Evolutionary conservation across 371 early-diverging fungal species (phyloP), one percentile per base, ranked within the genome.

Genomic region (Actinomucor elegans): DNA sequence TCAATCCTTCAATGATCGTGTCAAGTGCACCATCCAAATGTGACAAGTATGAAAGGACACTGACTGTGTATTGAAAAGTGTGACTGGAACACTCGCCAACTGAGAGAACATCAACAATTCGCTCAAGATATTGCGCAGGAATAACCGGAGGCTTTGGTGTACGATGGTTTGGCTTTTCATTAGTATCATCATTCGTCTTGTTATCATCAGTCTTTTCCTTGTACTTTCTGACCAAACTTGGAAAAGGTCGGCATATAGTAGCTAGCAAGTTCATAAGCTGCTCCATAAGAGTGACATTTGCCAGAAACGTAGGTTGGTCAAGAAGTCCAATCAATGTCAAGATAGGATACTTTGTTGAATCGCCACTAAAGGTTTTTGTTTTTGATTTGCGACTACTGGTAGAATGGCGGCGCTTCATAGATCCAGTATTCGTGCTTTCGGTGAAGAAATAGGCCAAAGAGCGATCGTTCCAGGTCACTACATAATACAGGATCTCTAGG

Each of bases 11-110:
- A 0, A 89, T 86, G 50, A 98, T 89, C 2, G 89, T 79, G 4
- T 84, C 80, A 26, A 84, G 77, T 12, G 94, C 88, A 12, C 87
- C 87, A 9, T 84, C 73, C 40, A 92, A 59, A 4, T 83, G 70
- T 2, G 93, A 88, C 14, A 98, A 73, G 45, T 93, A 88, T 51
- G 96, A 96, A 29, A 98, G 89, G 14, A 93, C 89, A 28, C 87
- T 80, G 12, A 97, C 71, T 0, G 94, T 93, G 66, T 86, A 90
- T 70, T 94, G 94, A 87, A 97, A 97, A 0, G 96, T 96, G 54
- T 89, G 91, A 61, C 88, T 90, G 8, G 96, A 89, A 63, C 96
- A 94, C 61, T 94, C 95, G 14, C 93, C 96, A 1, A 86, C 84
- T 3, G 92, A 91, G 27, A 98, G 77, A 0, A 95, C 92, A 52